Conservation (phyloP, 2,329 filamentous ascomycete species). For the Grosmannia clavigera region DNA sequence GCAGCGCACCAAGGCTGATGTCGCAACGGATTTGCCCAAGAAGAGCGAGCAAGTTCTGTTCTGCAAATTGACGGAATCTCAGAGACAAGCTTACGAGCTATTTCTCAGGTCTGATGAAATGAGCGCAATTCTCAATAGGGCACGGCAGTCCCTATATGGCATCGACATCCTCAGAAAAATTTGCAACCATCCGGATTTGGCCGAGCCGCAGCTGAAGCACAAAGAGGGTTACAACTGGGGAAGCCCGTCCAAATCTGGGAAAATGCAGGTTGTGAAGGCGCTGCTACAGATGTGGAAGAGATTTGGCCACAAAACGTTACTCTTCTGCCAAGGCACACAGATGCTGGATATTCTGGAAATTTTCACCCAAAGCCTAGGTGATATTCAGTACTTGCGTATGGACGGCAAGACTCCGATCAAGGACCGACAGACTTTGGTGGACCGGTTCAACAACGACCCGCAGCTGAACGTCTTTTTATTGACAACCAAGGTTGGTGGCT, state of each 20-base stretch:
- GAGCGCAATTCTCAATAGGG: constrained; percentile 63
- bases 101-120: constrained; percentile 80
- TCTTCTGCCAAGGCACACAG: constrained; percentile 87
- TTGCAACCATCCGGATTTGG: constrained; percentile 90
- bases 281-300: constrained; percentile 81
- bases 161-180: constrained; percentile 91
- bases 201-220: constrained; percentile 44
- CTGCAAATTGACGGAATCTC: constrained; percentile 74
- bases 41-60: constrained; percentile 96
- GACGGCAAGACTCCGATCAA: constrained; percentile 86
- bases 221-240: constrained; percentile 68
- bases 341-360: constrained; percentile 92
- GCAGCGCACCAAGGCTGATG: constrained; percentile 85
- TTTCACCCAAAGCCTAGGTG: constrained; percentile 56
- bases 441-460: constrained; percentile 78
- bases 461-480: constrained; percentile 79
- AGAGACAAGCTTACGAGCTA: constrained; percentile 66
- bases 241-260: constrained; percentile 67
- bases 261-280: constrained; percentile 89
- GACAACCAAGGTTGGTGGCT: constrained; percentile 87
- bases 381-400: constrained; percentile 75
- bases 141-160: constrained; percentile 71
- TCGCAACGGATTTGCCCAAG: constrained; percentile 83
- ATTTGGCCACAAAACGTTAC: constrained; percentile 79
- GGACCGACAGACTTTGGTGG: constrained; percentile 76